Base-by-base conservation (phyloP, 1,284 basidiomycete genomes). In the Testicularia cyperi region DNA sequence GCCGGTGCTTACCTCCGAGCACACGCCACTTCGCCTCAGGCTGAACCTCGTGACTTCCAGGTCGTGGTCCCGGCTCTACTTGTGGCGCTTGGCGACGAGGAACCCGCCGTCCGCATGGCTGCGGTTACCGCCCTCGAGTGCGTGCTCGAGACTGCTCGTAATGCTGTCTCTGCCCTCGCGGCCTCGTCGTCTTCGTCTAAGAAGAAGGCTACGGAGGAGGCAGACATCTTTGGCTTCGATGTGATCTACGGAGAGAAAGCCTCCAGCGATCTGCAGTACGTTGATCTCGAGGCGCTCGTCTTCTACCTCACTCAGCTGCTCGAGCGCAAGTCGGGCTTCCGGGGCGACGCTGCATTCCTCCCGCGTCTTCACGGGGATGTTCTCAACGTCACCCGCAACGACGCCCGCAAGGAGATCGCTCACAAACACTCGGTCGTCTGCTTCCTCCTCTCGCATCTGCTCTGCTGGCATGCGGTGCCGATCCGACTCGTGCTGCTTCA, bases 401-500 rank as follows among this genome's bases (percentile, higher is more conserved):
- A 87, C 41, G 80, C 80, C 54, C 87, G 84, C 78, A 87, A 86
- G 70, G 82, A 84, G 36, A 70, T 65, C 15, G 53, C 41, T 15
- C 86, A 87, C 77, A 89, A 86, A 68, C 83, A 85, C 53, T 83
- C 84, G 10, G 79, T 92, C 34, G 72, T 90, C 26, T 90, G 86
- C 72, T 94, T 83, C 77, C 76, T 96, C 2, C 78, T 89, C 13
- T 94, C 92, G 2, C 94, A 97, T 75, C 81, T 87, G 37, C 81
- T 83, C 26, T 83, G 83, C 5, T 84, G 88, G 70, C 78, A 80
- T 4, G 75, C 83, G 6, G 74, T 82, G 5, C 51, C 70, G 0
- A 80, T 83, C 25, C 84, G 85, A 43, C 74, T 83, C 12, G 76
- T 79, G 7, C 77, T 96, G 1, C 79, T 96, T 19, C 78, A 78